These are phyloP conservation scores for Naganishia sp. DNA, from an alignment of 1,284 basidiomycete species.

Conservation along the genomic window DNA sequence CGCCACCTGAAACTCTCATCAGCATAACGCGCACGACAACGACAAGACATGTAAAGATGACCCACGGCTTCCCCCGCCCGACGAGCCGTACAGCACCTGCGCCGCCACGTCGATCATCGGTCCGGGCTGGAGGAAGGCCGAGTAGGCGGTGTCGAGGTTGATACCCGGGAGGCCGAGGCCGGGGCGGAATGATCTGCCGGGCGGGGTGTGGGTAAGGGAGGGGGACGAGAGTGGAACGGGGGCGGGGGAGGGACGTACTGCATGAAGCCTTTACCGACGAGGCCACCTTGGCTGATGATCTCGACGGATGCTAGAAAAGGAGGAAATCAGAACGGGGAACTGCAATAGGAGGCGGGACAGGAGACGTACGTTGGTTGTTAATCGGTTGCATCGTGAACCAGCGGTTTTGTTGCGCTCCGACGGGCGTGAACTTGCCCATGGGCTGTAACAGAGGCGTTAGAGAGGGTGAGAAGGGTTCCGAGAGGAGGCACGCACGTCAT, in stretches of 20 bases:
- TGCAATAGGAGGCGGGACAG: not conserved
- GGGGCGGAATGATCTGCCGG: constrained; percentile 47
- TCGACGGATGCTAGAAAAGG: not conserved
- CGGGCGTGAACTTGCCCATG: constrained; percentile 41
- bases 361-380: constrained; percentile 3
- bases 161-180: constrained; percentile 42
- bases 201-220: too few species aligned
- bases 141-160: constrained; percentile 53
- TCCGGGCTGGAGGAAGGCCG: constrained; percentile 50
- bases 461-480: too few species aligned
- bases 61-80: too few species aligned
- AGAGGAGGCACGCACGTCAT: constrained; percentile 32
- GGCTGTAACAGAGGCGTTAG: not conserved
- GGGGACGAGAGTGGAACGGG: too few species aligned
- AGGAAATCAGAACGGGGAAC: not conserved
- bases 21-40: too few species aligned
- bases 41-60: too few species aligned
- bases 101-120: constrained; percentile 42
- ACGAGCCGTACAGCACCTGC: constrained; percentile 16
- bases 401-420: constrained; percentile 49
- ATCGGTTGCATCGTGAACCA: constrained; percentile 48
- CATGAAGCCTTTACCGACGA: constrained; percentile 51
- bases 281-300: constrained; percentile 38
- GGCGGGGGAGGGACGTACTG: too few species aligned
- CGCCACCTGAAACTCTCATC: too few species aligned